Conservation (phyloP, 768 basidiomycete species). For the Phanerodontia chrysosporium region DNA sequence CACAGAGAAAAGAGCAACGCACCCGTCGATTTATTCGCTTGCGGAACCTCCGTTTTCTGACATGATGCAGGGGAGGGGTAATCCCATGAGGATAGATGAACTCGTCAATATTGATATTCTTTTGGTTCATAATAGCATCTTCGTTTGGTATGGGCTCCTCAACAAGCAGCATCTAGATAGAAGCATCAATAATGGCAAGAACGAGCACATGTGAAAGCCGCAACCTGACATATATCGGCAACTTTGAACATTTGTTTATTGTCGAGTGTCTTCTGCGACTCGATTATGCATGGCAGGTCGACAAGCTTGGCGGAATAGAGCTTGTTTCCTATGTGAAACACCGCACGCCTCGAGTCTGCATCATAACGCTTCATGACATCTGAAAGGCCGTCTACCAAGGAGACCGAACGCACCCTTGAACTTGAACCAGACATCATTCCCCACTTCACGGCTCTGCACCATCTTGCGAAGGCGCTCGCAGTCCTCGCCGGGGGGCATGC, state of each 20-base stretch:
- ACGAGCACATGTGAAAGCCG: conserved; percentile 7
- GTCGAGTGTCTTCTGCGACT: conserved; percentile 94
- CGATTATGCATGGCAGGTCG: conserved; percentile 90
- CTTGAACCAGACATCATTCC: conserved; percentile 91
- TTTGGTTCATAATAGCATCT: conserved; percentile 55
- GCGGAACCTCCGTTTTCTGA: conserved; percentile 87
- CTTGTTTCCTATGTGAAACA: conserved; percentile 80
- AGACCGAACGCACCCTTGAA: conserved; percentile 71
- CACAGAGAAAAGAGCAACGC: conserved; percentile 21
- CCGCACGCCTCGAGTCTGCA: conserved; percentile 83
- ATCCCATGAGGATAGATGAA: conserved; percentile 98
- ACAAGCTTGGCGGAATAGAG: conserved; percentile 90
- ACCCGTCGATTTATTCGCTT: conserved; percentile 84
- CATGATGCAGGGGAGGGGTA: conserved; percentile 88
- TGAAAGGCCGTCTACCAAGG: background rate
- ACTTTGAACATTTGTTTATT: conserved; percentile 98
- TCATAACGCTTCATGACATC: background rate
- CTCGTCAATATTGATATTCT: conserved; percentile 85
- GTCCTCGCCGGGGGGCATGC: conserved; percentile 84
- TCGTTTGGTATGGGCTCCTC: conserved; percentile 72
- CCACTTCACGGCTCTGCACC: conserved; percentile 71
- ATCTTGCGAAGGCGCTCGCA: conserved; percentile 77
- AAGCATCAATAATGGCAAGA: conserved; percentile 9
- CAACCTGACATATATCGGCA: conserved; percentile 95
- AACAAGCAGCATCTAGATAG: conserved; percentile 82